phyloP scores from a whole-genome alignment of 129 eudicot species.

The Erigeron canadensis region DNA sequence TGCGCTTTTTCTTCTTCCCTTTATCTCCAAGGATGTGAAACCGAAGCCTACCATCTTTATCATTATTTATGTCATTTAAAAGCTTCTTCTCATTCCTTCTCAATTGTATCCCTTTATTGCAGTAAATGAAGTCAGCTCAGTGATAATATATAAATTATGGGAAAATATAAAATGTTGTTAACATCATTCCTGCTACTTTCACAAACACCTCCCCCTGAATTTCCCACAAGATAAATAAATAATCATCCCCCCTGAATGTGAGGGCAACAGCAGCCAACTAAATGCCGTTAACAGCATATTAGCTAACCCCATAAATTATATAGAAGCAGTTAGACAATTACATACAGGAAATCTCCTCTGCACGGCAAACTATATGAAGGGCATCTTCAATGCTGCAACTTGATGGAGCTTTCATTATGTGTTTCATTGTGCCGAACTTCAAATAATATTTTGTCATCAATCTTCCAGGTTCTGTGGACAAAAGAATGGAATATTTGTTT shows the following conservation, averaged over 20 bases:
- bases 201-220: too few relatives aligned
- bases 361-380: constrained; percentile 73
- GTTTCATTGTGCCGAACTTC: constrained; percentile 92
- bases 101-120: constrained; percentile 89
- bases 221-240: too few relatives aligned
- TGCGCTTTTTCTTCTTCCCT: constrained; percentile 91
- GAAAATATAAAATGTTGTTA: too few relatives aligned
- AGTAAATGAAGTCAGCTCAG: constrained; percentile 24
- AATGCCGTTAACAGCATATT: too few relatives aligned
- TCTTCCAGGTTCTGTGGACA: constrained; percentile 78
- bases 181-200: too few relatives aligned
- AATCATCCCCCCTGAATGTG: too few relatives aligned
- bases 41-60: constrained; percentile 93
- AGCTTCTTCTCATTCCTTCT: constrained; percentile 95
- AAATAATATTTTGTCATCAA: constrained; percentile 98
- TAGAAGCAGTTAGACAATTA: constrained; percentile 18
- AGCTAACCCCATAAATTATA: too few relatives aligned
- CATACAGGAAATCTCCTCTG: constrained; percentile 93
- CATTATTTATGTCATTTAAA: constrained; percentile 82
- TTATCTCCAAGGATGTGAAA: constrained; percentile 87
- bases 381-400: constrained; percentile 87
- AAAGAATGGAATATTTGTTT: constrained; percentile 15
- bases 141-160: constrained; percentile 11
- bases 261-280: too few relatives aligned
- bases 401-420: constrained; percentile 78